phyloP scores from a whole-genome alignment of 345 rosid species.

The Brassica cretica region DNA sequence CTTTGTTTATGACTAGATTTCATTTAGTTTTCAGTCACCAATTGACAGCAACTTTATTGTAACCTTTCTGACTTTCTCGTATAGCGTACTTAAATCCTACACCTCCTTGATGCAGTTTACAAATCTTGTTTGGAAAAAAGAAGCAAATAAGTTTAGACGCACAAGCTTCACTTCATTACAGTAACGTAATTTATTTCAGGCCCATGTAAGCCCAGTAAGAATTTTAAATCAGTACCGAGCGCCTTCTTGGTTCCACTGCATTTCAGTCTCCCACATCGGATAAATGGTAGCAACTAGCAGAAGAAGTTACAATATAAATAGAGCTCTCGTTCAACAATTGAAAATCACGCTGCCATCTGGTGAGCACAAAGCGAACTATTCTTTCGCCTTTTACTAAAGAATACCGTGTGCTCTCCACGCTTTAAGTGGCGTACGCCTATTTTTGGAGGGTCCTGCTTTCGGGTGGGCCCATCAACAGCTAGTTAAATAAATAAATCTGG shows the following conservation, averaged over 20 bases:
- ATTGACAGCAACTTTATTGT: neutral
- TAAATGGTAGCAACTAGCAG: neutral
- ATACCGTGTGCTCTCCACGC: slow-evolving; percentile 37
- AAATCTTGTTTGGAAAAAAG: neutral
- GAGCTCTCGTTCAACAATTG: neutral
- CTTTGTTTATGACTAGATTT: neutral
- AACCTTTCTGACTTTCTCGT: neutral
- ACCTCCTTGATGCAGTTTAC: neutral
- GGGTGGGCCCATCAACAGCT: neutral
- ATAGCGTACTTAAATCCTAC: neutral
- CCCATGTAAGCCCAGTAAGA: neutral
- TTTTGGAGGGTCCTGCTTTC: slow-evolving; percentile 39
- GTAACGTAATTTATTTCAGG: neutral
- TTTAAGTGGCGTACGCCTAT: slow-evolving; percentile 34
- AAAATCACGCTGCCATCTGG: slow-evolving; percentile 32
- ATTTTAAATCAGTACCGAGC: neutral
- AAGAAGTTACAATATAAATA: neutral
- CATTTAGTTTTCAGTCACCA: neutral
- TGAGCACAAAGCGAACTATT: slow-evolving; percentile 42
- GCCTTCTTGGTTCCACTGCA: neutral
- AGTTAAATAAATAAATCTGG: neutral
- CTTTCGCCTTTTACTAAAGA: slow-evolving; percentile 46
- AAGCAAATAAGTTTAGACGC: neutral
- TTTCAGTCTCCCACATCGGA: slow-evolving; percentile 19
- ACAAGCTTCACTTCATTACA: neutral